Base-by-base conservation (phyloP, 345 rosid genomes). In the Melaleuca alternifolia region DNA sequence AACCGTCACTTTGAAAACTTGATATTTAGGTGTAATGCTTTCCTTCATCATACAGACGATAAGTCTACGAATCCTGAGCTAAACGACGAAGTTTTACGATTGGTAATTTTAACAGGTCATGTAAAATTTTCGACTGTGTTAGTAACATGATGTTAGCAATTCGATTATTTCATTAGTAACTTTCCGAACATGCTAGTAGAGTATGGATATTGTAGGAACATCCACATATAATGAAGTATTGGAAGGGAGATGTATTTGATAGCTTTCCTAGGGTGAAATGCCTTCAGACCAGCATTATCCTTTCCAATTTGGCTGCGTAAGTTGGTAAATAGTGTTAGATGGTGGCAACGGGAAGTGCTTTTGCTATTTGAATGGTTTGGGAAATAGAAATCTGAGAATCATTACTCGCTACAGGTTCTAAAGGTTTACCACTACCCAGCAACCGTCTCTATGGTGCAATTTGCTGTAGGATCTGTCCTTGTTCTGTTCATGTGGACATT, bases 391-490 rank as follows among this genome's bases (percentile, higher is more conserved):
- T 71, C 79, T 33, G 48, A 33, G 20, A 7, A 71, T 71, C n/a
- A 26, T 50, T 87, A 48, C 33, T 85, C 85, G 88, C 51, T 59
- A 52, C 95, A 97, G 99, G 99, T 97, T 87, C 90, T 97, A 92
- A 97, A 96, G 92, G 96, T 92, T 53, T 94, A 51, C 79, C 99
- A 91, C 26, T 92, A 87, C 50, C 99, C 99, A 10, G 88, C 96
- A 82, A 96, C 99, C 28, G 87, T 98, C 26, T 92, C 96, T 44
- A 88, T 87, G 83, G 88, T 87, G 87, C 99, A 98, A 57, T 95
- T 98, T 90, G 96, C 96, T 5, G 96, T 95, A 11, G 99, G 99
- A 65, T 91, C 97, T 54, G 93, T 92, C 21, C 92, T 98, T 54
- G 93, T 98, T 90, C 21, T 86, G 83, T 44, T 92, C 71, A 93